Percentiles rank a stretch among this genome's conserved stretches.
Evolutionary conservation across 345 rosid species (phyloP).

Genomic region (Citrus cavaleriei): DNA sequence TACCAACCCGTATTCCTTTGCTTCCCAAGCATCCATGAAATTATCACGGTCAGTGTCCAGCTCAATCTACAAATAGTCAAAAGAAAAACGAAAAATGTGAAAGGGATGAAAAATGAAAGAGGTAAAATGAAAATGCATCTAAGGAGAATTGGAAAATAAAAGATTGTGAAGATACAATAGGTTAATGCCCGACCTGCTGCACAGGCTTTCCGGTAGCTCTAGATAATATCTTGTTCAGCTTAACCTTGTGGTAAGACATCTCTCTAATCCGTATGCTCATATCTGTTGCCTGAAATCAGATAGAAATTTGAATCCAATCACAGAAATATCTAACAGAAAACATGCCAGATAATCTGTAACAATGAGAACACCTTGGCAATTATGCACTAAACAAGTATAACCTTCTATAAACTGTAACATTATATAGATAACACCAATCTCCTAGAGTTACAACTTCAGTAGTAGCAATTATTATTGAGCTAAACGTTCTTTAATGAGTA

Average conservation of each 20-base stretch:
- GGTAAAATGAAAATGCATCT: background rate
- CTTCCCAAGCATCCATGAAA: conserved; percentile 94
- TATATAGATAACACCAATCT: background rate
- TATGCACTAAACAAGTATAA: background rate
- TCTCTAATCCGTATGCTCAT: conserved; percentile 71
- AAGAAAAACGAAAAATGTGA: background rate
- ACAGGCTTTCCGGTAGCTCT: conserved; percentile 73
- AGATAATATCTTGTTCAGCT: conserved; percentile 77
- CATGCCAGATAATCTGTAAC: background rate
- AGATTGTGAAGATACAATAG: background rate
- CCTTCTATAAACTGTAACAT: background rate
- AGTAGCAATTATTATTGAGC: background rate
- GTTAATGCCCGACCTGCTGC: conserved; percentile 45
- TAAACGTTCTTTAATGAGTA: background rate
- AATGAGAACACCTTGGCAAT: background rate
- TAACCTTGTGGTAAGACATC: conserved; percentile 71
- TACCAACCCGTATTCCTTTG: conserved; percentile 84
- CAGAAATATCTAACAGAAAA: background rate
- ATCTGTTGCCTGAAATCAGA: conserved; percentile 61
- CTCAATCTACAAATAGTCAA: conserved; percentile 47
- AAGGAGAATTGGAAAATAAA: background rate
- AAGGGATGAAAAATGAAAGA: background rate
- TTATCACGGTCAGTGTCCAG: conserved; percentile 76
- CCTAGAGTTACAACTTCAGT: background rate
- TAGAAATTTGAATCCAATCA: background rate